Evolutionary conservation across 306 rosid genomes (phyloP).

Genomic region (Cucurbita moschata): DNA sequence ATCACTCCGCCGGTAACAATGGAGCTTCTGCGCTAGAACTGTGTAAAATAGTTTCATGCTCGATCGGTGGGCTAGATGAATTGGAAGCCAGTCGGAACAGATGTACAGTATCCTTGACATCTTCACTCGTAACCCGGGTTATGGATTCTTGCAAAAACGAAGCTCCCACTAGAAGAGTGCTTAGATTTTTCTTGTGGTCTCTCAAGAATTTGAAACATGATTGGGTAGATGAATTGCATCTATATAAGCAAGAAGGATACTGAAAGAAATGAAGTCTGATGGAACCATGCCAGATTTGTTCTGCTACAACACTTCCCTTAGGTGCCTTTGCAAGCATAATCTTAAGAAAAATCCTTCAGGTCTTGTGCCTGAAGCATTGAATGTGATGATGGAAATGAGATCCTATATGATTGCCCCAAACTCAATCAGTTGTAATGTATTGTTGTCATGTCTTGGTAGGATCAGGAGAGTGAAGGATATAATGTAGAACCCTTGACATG

Average conservation of each 20-base stretch:
- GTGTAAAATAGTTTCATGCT: constrained; percentile 24
- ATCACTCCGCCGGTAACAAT: constrained; percentile 15
- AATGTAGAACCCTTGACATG: constrained; percentile 44
- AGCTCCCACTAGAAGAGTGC: constrained; percentile 57
- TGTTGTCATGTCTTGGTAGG: constrained; percentile 61
- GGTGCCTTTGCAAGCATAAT: constrained; percentile 62
- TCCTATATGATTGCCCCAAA: constrained; percentile 33
- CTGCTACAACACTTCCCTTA: constrained; percentile 60
- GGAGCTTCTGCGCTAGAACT: constrained; percentile 30
- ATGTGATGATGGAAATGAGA: constrained; percentile 83
- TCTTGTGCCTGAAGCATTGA: constrained; percentile 69
- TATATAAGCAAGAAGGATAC: background rate
- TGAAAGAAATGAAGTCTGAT: constrained; percentile 57
- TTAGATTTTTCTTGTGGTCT: constrained; percentile 79
- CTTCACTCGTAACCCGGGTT: constrained; percentile 46
- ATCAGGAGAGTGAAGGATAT: constrained; percentile 69
- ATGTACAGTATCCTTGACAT: constrained; percentile 24
- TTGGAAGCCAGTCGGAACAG: constrained; percentile 39
- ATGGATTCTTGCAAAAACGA: constrained; percentile 52
- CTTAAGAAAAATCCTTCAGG: constrained; percentile 59
- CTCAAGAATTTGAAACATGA: constrained; percentile 30
- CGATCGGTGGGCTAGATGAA: constrained; percentile 65
- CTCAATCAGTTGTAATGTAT: constrained; percentile 51
- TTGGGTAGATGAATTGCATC: constrained; percentile 27
- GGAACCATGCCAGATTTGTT: constrained; percentile 48